Evolutionary conservation across 805 yeast species (phyloP), one percentile per base, ranked within the genome.

Genomic region (Ogataea minuta): DNA sequence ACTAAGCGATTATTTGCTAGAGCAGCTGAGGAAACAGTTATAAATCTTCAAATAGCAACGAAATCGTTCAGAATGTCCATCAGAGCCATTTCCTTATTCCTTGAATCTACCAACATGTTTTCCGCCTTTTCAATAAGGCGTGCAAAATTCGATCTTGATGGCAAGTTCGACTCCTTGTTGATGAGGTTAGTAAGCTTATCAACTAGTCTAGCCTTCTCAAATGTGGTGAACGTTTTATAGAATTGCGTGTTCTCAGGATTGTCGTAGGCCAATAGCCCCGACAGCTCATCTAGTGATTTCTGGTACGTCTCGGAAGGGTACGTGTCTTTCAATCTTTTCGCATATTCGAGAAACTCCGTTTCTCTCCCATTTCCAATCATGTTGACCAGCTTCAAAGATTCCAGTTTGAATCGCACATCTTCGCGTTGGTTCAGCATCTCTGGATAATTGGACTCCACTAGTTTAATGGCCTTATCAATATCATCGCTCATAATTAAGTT

Each of bases 231-330:
- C 23, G 65, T 46, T 34, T 60, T 57, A 12, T 71, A 69, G 31
- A 64, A 64, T 23, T 53, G 56, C 4, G 70, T 55, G 4, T 53
- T 43, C 29, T 44, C 41, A 1, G 82, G 81, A 36, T 77, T 64
- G 8, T 70, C 69, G 45, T 71, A 79, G 3, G 82, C 79, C 31
- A 79, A 53, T 20, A 80, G 55, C 3, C 76, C 63, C 6, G 77
- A 74, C 0, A 78, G 63, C 29, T 73, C 71, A 27, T 67, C 63
- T 21, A 80, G 50, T 43, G 63, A 61, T 6, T 60, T 58, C 21
- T 60, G 63, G 28, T 66, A 63, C 1, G 39, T 31, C n/a, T 64
- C 59, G 3, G 53, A 42, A 10, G 49, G 53, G 42, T 59, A 72
- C 17, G 55, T 43, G 3, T 49, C 40, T 34, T 64, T 60, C 30